A percentile compares a stretch with the other conserved stretches of the same genome.
These are phyloP conservation scores for Quercus aquifolioides DNA, from an alignment of 306 rosid species.

Conservation along the genomic window DNA sequence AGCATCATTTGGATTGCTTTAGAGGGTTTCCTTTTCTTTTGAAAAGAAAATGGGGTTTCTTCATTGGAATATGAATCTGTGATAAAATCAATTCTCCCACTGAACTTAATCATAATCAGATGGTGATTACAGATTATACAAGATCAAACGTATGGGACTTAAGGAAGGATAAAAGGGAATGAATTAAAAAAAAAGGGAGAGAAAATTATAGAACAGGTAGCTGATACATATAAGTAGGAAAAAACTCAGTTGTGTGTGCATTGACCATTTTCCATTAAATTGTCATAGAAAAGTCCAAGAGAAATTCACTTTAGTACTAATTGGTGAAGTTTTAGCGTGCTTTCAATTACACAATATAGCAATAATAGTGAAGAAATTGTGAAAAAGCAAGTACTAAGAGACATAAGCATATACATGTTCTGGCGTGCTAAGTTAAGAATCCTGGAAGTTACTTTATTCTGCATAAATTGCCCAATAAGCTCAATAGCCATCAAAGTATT, in stretches of 20 bases:
- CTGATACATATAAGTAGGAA: not conserved
- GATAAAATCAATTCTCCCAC: not conserved
- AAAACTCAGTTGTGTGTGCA: not conserved
- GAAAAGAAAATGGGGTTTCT: not conserved
- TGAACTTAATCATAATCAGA: not conserved
- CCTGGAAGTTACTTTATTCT: slow-evolving; percentile 56
- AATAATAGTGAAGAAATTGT: not conserved
- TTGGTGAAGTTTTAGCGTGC: not conserved
- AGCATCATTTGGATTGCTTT: not conserved
- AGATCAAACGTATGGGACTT: not conserved
- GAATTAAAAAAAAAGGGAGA: not conserved
- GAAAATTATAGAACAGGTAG: not conserved
- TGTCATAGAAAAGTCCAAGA: not conserved
- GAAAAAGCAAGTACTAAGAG: slow-evolving; percentile 1
- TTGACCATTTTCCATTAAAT: not conserved
- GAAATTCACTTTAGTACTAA: not conserved
- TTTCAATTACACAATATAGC: not conserved
- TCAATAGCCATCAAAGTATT: slow-evolving; percentile 74
- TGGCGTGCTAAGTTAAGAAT: slow-evolving; percentile 73
- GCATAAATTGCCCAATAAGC: slow-evolving; percentile 74
- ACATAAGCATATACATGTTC: slow-evolving; percentile 56
- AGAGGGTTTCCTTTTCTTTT: not conserved
- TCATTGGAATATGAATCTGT: not conserved
- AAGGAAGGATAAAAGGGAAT: not conserved
- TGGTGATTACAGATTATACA: not conserved